These are phyloP conservation scores for Acrocalymma vagum DNA, from an alignment of 2,329 filamentous ascomycete genomes.

Conservation along the genomic window DNA sequence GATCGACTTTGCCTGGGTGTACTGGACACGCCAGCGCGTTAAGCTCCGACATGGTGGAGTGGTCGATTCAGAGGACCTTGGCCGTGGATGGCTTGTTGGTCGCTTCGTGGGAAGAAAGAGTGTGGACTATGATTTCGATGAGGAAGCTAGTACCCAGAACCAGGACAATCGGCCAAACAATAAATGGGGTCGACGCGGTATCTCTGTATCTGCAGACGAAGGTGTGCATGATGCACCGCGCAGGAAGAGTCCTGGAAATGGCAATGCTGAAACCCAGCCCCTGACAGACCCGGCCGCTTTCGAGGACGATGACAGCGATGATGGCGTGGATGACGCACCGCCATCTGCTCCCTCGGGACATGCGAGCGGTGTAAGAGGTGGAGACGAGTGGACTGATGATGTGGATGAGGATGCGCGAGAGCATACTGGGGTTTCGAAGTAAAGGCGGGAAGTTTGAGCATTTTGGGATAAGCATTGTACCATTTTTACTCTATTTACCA, in stretches of 20 bases:
- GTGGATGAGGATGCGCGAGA: conserved; percentile 43
- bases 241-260: conserved; percentile 22
- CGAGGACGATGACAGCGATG: conserved; percentile 54
- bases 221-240: conserved; percentile 47
- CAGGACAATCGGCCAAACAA: conserved; percentile 42
- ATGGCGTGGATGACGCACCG: conserved; percentile 47
- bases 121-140: conserved; percentile 59
- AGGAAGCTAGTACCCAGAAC: conserved; percentile 61
- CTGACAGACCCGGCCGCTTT: conserved; percentile 58
- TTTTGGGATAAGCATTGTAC: too few species aligned
- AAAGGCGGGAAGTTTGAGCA: too few species aligned
- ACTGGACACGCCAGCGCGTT: conserved; percentile 90
- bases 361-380: conserved; percentile 40
- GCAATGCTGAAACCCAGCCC: conserved; percentile 44
- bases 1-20: conserved; percentile 95
- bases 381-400: conserved; percentile 52
- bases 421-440: conserved; percentile 31
- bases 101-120: conserved; percentile 73
- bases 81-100: conserved; percentile 83
- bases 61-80: conserved; percentile 88
- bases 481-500: too few species aligned
- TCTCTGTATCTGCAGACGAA: conserved; percentile 69
- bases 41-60: conserved; percentile 89
- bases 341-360: conserved; percentile 26
- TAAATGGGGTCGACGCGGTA: conserved; percentile 66